phyloP scores from a whole-genome alignment of 139 green algal genomes.

The Chlorella vulgaris region DNA sequence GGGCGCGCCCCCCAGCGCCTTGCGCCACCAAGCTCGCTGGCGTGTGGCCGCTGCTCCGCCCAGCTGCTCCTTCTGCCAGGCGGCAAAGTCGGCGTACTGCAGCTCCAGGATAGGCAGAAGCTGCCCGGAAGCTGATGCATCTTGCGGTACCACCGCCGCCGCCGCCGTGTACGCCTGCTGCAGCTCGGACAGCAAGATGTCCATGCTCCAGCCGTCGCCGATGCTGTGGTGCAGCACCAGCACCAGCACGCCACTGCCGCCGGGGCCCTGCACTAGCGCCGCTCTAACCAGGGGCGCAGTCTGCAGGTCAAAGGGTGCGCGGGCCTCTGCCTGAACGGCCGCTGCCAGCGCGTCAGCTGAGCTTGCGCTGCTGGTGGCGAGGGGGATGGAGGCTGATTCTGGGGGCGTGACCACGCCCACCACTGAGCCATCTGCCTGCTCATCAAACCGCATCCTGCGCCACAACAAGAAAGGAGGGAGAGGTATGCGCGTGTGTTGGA shows the following conservation, averaged over 20 bases:
- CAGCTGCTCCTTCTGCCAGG: constrained; percentile 19
- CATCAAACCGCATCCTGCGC: not conserved
- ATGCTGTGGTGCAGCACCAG: not conserved
- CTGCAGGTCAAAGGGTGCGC: not conserved
- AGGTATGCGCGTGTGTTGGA: not conserved
- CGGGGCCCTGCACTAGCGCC: not conserved
- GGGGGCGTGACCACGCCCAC: not conserved
- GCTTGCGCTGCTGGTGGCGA: not conserved
- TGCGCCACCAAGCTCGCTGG: constrained; percentile 17
- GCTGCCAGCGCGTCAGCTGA: not conserved
- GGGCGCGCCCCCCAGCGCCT: not conserved
- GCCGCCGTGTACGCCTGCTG: not conserved
- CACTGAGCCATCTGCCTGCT: not conserved
- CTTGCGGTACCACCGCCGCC: not conserved
- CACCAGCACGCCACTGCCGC: not conserved
- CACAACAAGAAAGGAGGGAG: not conserved
- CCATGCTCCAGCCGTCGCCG: not conserved
- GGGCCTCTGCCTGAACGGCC: not conserved
- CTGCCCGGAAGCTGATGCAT: not conserved
- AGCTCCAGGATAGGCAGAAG: not conserved
- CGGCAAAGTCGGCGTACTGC: constrained; percentile 30
- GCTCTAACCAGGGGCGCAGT: not conserved
- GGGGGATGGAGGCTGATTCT: not conserved
- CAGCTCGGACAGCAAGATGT: not conserved
- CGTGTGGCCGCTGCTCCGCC: no score